Evolutionary conservation across 768 basidiomycete genomes (phyloP), one percentile per base, ranked within the genome.

Genomic region (Hericium rajendrae): DNA sequence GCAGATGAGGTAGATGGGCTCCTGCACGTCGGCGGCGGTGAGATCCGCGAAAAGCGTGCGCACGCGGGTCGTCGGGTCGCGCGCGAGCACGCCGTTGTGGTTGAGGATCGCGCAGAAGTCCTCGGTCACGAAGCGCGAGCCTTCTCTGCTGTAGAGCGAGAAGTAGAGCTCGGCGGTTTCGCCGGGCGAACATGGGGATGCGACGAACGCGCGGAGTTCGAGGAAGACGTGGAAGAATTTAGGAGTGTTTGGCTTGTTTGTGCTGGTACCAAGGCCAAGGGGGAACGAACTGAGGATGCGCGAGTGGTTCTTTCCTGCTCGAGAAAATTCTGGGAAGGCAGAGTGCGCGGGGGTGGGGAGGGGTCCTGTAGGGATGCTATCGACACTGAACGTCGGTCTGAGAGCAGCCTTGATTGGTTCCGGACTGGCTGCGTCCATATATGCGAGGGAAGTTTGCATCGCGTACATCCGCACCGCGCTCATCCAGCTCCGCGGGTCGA

Each of bases 81-180:
- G 82, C n/a, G 88, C 81, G 18, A 87, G 77, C 20, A 87, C 87
- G 5, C 95, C 95, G 56, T 95, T 91, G 71, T 94, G 90, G 69
- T 95, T 94, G 11, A 97, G 78, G 46, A 95, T 74, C 10, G 83
- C 85, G 65, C 88, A 94, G 64, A 87, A 95, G 11, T 98, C 95
- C 70, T 98, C 95, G 0, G 93, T 94, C 43, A 98, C 81, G 69
- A 94, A 97, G 52, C 89, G 86, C 4, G 79, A 78, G 53, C 88
- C 89, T 53, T 81, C 79, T 66, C 88, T 86, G 71, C 86, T 89
- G 78, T 89, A 98, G 6, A 98, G 77, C 11, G 92, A 94, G 74
- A 98, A 97, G 67, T 85, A 91, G 2, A 98, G 82, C 67, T 98
- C 95, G 13, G 87, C 91, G 0, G 88, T 90, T 71, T 98, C 95